phyloP scores from a whole-genome alignment of 192 early-diverging fungal genomes.

The Spizellomyces sp. region DNA sequence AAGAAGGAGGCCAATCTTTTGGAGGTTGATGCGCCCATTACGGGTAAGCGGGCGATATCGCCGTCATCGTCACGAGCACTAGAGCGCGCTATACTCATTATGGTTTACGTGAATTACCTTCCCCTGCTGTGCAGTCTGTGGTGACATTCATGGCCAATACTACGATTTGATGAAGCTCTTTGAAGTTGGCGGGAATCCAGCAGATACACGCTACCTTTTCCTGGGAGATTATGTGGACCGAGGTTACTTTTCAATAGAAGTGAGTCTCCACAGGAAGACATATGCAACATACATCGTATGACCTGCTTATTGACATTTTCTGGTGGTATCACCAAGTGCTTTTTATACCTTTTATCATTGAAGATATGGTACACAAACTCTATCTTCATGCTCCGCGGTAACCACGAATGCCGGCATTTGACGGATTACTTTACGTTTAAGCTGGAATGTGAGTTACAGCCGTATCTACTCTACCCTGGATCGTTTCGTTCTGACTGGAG shows the following conservation, averaged over 20 bases:
- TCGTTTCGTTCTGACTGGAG: background rate
- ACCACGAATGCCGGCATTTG: constrained; percentile 96
- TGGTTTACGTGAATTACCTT: background rate
- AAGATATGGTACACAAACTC: constrained; percentile 91
- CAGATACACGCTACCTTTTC: constrained; percentile 88
- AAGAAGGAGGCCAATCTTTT: constrained; percentile 81
- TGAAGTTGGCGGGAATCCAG: constrained; percentile 94
- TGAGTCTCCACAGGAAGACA: constrained; percentile 17
- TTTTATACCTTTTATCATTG: constrained; percentile 86
- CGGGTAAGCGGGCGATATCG: constrained; percentile 75
- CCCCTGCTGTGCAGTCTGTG: constrained; percentile 68
- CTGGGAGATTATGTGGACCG: constrained; percentile 97
- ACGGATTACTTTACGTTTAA: constrained; percentile 99
- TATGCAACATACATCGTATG: background rate
- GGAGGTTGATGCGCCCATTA: constrained; percentile 89
- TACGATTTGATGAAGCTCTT: constrained; percentile 98
- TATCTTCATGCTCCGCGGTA: constrained; percentile 88
- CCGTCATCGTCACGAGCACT: constrained; percentile 87
- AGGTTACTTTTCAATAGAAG: constrained; percentile 97
- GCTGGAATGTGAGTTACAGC: constrained; percentile 76
- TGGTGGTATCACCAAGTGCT: constrained; percentile 61
- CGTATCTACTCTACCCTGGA: background rate
- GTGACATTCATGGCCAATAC: constrained; percentile 98
- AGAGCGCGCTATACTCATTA: background rate
- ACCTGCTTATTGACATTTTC: background rate